These are phyloP conservation scores for Aspergillus avenaceus DNA, from an alignment of 495 filamentous ascomycete species.

Conservation along the genomic window DNA sequence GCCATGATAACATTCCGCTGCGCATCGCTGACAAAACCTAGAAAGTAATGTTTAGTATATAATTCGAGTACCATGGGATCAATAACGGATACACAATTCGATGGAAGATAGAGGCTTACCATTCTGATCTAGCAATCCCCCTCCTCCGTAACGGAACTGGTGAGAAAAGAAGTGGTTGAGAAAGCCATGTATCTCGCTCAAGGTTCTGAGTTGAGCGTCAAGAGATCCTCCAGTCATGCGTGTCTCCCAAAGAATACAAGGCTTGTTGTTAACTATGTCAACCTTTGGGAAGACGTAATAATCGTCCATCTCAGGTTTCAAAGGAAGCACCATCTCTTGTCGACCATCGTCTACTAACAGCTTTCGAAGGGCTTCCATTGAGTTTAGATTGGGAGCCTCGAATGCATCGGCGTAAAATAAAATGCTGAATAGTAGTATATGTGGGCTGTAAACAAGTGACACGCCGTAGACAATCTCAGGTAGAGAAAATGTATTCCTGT, in stretches of 20 bases:
- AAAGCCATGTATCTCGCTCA: background rate
- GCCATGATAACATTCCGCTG: background rate
- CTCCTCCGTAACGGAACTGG: background rate
- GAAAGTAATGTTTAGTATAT: too few relatives aligned
- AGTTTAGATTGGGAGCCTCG: conserved; percentile 13
- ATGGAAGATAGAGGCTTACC: background rate
- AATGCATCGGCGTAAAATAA: conserved; percentile 19
- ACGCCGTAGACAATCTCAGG: conserved; percentile 25
- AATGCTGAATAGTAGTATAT: conserved; percentile 21
- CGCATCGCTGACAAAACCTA: background rate
- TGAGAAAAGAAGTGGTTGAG: background rate
- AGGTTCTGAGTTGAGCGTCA: background rate
- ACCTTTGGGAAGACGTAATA: background rate
- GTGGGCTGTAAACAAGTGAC: conserved; percentile 22
- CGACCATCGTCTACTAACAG: conserved; percentile 9
- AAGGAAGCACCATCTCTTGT: conserved; percentile 3
- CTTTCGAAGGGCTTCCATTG: conserved; percentile 20
- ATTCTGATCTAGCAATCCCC: background rate
- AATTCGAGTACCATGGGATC: too few relatives aligned
- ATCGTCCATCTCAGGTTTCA: background rate
- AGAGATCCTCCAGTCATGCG: background rate
- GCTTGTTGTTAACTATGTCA: background rate
- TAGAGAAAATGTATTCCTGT: conserved; percentile 22
- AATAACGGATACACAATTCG: background rate
- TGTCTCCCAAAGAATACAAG: background rate